Evolutionary conservation across 768 basidiomycete species (phyloP), one percentile per base, ranked within the genome.

Genomic region (Mycena capillaripes): DNA sequence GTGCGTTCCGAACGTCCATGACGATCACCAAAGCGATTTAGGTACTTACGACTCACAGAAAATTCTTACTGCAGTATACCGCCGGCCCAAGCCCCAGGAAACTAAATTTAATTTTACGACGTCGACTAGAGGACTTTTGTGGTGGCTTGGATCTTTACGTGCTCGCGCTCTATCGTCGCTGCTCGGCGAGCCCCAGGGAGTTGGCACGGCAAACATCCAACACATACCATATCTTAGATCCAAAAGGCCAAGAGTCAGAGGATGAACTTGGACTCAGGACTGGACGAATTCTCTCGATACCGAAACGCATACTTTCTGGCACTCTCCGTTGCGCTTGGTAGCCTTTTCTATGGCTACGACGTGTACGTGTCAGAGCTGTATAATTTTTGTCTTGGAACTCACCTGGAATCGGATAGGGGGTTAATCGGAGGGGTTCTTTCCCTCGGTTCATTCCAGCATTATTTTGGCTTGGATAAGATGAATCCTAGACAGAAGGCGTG

Each of bases 281-380:
- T 85, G 21, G 64, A 76, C 5, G 66, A 79, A 10, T 17, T 82
- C 23, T 75, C 74, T 29, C 79, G 76, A 38, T 82, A 84, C 74
- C 82, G 84, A 53, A 87, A 88, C 79, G 86, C 87, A 3, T 88
- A 88, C 68, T 64, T 81, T 4, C 81, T 89, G 21, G 82, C 88
- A 9, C 61, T 81, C 21, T 86, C 86, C 16, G 87, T 86, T 0
- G 78, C 86, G 1, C 81, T 86, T 81, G 88, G 86, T 12, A 86
- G 85, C 44, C 82, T 88, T 23, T 88, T 87, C 79, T 87, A 79
- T 58, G 88, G 86, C 21, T 87, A 86, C 85, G 87, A 89, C 66
- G 82, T 83, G 82, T 81, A 60, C 60, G 79, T 75, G 7, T 55
- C 56, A 21, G n/a, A 32, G 38, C 34, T 50, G 29, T 5, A 11